Evolutionary conservation across 805 yeast species (phyloP), one percentile per base, ranked within the genome.

Genomic region (Kazachstania martiniae): DNA sequence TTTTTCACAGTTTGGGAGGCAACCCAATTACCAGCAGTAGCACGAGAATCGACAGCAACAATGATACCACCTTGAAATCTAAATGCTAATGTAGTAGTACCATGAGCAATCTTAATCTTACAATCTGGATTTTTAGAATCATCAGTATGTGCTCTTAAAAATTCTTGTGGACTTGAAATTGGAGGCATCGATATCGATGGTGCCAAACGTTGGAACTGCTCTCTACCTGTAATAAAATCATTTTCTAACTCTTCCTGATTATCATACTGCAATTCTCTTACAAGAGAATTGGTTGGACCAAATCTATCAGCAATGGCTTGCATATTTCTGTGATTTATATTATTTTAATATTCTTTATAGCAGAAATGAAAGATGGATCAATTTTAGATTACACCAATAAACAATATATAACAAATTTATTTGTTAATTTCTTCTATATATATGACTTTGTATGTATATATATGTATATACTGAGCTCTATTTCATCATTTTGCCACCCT

Each of bases 1-100:
- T 91, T 91, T 62, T 89, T 89, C 42, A 91, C 98, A 3, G 96
- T 86, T 58, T 87, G 96, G 12, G 96, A 86, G 14, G 96, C 97
- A 48, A 91, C 80, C 96, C 96, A 89, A 50, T 81, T 77, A 28
- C 98, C 98, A 2, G 94, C 95, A 7, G 97, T 82, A 37, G 98
- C 98, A 60, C 98, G 76, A 27, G 96, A 86, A 63, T 91, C 98
- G 8, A 91, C 98, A 0, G 97, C 97, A 33, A 91, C 96, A 25
- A 80, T 66, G 44, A 91, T 87, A 16, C 98, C 98, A 18, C 89
- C 95, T 62, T 89, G 76, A 61, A 87, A 91, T 59, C 96, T 71
- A 65, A 91, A 91, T 8, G 97, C 95, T 48, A 91, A 67, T 10
- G 98, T 91, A 5, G 98, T 91, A n/a, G 98, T 91, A 58, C 98